Base-by-base conservation (phyloP, 768 basidiomycete genomes). In the Rhizopogon vulgaris region DNA sequence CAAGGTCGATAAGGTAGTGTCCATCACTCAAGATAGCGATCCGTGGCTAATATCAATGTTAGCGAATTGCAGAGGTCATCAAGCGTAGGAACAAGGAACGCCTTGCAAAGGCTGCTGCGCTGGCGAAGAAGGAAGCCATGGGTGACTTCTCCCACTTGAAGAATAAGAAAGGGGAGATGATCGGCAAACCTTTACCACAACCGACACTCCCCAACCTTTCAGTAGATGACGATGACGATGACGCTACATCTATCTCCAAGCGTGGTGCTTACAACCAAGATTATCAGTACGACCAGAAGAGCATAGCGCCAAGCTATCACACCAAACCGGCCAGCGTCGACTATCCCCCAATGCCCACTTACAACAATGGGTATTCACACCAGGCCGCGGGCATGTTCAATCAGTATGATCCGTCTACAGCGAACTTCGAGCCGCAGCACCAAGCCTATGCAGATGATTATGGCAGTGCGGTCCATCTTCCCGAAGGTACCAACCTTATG, bases 61-160 rank as follows among this genome's bases (percentile, higher is more conserved):
- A 93, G 90, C 93, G 95, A 56, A 97, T 98, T 60, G 80, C 85
- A 52, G 90, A 86, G 63, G 84, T 97, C 53, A 92, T 98, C 76
- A 94, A 90, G 70, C 86, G 89, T 57, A 87, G 87, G 68, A 87
- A 87, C 60, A 87, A 90, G 63, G 86, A 94, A 61, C 85, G 96
- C 32, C 74, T 90, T 32, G 82, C 80, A 2, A 86, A 88, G 58
- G 86, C 89, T 45, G 84, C 84, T 9, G 87, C 83, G 39, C 76
- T 87, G 24, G 95, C 92, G 15, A 84, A 85, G 75, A 94, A 92
- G 64, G 88, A 98, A 68, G 96, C 94, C 3, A 81, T 80, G 61
- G 92, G 93, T 52, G 94, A 94, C 65, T 93, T 73, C 69, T 88
- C 88, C 41, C 92, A 94, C 65, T 76, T 95, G 58, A 94, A 89